Evolutionary conservation across 140 eudicot species (phyloP), one percentile per base, ranked within the genome.

Genomic region (Anethum foeniculum): DNA sequence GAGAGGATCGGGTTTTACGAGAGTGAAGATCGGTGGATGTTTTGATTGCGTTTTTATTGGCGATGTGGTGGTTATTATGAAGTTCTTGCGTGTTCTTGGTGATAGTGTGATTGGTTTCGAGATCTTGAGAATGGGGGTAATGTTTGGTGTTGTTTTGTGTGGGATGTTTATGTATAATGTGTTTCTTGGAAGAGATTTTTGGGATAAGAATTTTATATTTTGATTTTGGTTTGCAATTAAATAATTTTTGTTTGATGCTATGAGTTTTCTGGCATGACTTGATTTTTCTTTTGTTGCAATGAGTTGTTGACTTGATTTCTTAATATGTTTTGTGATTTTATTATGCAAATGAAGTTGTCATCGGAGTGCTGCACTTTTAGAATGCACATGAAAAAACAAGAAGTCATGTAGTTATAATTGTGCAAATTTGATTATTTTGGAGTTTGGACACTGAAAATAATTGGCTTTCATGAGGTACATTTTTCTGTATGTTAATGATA

Each of bases 11-110:
- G 23, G n/a, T 62, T 19, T 82, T 46, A 54, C 28, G 15, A 28
- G 85, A 51, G 52, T 82, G 78, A 78, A 41, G 82, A 82, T 79
- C 43, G 36, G 76, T 85, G 41, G 9, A 38, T 68, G 83, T 43
- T 82, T 76, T 2, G 39, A 52, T 75, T 67, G 62, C 58, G 65
- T 78, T n/a, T 28, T 23, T 34, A 69, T 78, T 73, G 6, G 39
- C 13, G 76, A 67, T 79, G 80, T 46, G 49, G 7, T 80, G 28
- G 80, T 13, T 27, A 68, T 32, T 0, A 77, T 80, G 51, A 52
- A 28, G 36, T 34, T 34, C 1, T 34, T 34, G 38, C 38, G 21
- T 39, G 60, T 23, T 77, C 69, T 77, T 28, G 11, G 10, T 67
- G n/a, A 16, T 30, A 14, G 43, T 30, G 43, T 4, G n/a, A 9